A percentile compares a stretch with the other conserved stretches of the same genome.
Conservation (phyloP, 352 stramenopile genomes). For the Saprolegnia diclina region DNA sequence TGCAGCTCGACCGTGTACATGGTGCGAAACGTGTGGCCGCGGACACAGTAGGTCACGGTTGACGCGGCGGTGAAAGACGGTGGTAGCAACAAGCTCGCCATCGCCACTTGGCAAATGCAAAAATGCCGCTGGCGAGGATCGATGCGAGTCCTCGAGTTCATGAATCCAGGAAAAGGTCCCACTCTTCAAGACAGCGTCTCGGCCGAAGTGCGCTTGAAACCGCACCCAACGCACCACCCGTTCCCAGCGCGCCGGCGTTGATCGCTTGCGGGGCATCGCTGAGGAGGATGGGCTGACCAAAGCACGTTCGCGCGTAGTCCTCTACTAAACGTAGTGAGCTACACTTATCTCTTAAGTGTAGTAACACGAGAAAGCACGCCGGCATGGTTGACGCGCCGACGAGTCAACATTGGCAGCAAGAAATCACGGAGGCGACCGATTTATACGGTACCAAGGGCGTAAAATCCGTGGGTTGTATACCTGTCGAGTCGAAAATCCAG, state of each 20-base stretch:
- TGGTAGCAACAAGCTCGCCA: not conserved
- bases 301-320: too few species aligned
- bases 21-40: not conserved
- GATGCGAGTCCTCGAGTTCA: not conserved
- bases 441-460: too few species aligned
- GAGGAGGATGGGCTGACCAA: too few species aligned
- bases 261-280: not conserved
- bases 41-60: not conserved
- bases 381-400: too few species aligned
- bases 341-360: too few species aligned
- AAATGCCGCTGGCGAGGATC: not conserved
- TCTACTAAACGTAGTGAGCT: too few species aligned
- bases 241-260: not conserved
- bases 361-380: too few species aligned
- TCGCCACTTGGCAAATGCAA: not conserved
- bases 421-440: too few species aligned
- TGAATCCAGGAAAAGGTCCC: not conserved
- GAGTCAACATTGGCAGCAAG: too few species aligned
- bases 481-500: too few species aligned
- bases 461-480: too few species aligned
- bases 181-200: not conserved
- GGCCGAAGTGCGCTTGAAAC: not conserved
- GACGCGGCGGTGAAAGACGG: not conserved
- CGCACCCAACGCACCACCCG: too few species aligned
- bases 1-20: not conserved